Base-by-base conservation (phyloP, 176 grass and related monocot genomes). In the Cenchrus fungigraminus region DNA sequence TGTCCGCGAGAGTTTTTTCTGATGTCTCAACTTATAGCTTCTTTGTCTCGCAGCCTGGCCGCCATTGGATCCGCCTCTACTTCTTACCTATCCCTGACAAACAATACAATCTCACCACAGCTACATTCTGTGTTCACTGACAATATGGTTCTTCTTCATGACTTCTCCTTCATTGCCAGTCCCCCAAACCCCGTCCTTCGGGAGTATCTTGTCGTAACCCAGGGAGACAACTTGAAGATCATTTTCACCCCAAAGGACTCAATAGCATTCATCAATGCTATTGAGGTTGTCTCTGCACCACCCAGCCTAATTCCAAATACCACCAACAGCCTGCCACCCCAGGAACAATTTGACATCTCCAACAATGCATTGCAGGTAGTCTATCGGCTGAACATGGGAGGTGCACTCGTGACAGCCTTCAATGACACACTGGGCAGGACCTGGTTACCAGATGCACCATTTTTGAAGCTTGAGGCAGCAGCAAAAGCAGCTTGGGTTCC, bases 11-110 rank as follows among this genome's bases (percentile, higher is more conserved):
- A 73, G 89, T 90, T 79, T 98, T 98, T 77, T 91, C 85, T 47
- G 95, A 93, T 3, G 81, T 76, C 44, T 98, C 95, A 19, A 91
- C 95, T 60, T 98, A 98, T 72, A 98, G 89, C 76, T 92, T 98
- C 82, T 95, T 90, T 77, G 79, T 98, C 49, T 82, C 87, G 12
- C 87, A 98, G 71, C 89, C 95, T 64, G 95, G 95, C 15, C 89
- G 87, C 68, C 95, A 93, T 65, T 98, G 92, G 95, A 79, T 98
- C 45, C 91, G 95, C 54, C 85, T 98, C 73, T 88, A 98, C 80
- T 93, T 98, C 55, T 95, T 90, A 12, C 91, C 95, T 70, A 87
- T 98, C 69, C 79, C 85, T 20, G 85, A 91, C 29, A 71, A 63
- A 58, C 45, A 90, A 79, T 93, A 95, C 86, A 95, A 95, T 80